These are phyloP conservation scores for Fusarium brachygibbosum DNA, from an alignment of 2,329 filamentous ascomycete genomes.

Conservation along the genomic window DNA sequence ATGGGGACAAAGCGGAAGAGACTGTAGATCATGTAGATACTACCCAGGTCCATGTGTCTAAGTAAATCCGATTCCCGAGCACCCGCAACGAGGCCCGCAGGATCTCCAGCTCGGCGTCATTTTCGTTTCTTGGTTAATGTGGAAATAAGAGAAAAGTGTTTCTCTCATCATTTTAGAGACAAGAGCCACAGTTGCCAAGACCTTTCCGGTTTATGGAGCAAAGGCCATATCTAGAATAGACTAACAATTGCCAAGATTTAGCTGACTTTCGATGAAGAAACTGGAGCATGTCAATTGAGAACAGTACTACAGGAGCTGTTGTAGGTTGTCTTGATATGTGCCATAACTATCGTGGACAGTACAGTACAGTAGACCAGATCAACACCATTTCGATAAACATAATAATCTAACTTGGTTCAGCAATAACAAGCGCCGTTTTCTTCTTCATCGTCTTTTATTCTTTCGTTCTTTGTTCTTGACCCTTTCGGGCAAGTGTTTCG, in stretches of 20 bases:
- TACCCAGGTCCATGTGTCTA: background rate
- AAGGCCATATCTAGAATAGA: too few species aligned
- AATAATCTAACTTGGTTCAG: background rate
- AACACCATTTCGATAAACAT: background rate
- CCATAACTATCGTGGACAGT: too few species aligned
- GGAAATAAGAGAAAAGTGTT: background rate
- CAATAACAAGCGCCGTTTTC: background rate
- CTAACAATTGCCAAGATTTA: too few species aligned
- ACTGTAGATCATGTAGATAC: background rate
- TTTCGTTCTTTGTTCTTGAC: background rate
- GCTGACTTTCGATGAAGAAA: too few species aligned
- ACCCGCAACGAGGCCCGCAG: background rate
- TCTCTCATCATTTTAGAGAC: background rate
- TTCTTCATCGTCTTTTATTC: background rate
- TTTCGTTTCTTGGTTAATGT: background rate
- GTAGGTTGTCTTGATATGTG: too few species aligned
- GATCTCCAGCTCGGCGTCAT: background rate
- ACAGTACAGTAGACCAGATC: too few species aligned
- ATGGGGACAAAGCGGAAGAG: background rate
- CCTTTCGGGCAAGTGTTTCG: background rate
- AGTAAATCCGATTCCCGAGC: background rate
- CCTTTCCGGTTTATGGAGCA: too few species aligned
- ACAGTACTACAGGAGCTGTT: too few species aligned
- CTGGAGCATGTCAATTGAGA: too few species aligned
- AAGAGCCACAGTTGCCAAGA: background rate